phyloP scores from a whole-genome alignment of 352 stramenopile genomes.

The Phytophthora agathidicida region DNA sequence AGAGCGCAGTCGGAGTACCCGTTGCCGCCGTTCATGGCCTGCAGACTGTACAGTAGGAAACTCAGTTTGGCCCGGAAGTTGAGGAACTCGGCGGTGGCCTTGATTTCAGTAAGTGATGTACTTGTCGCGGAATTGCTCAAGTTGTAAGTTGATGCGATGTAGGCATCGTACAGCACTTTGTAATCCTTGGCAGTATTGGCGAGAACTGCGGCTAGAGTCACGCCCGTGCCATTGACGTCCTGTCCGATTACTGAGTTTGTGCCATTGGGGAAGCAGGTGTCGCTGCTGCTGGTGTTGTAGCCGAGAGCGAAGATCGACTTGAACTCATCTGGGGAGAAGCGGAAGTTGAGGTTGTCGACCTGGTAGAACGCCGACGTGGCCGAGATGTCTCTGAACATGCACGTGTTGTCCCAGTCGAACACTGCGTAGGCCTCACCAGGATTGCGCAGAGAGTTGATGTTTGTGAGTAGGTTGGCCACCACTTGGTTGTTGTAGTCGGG shows the following conservation, averaged over 20 bases:
- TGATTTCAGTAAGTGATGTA: slow-evolving; percentile 31
- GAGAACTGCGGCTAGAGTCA: slow-evolving; percentile 38
- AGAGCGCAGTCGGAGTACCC: slow-evolving; percentile 37
- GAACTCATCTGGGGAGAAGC: slow-evolving; percentile 43
- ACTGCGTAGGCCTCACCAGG: slow-evolving; percentile 48
- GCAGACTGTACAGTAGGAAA: slow-evolving; percentile 45
- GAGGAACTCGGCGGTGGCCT: slow-evolving; percentile 41
- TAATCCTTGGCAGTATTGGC: slow-evolving; percentile 34
- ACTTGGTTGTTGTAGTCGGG: slow-evolving; percentile 52
- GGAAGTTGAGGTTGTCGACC: slow-evolving; percentile 50
- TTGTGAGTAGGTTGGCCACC: slow-evolving; percentile 35
- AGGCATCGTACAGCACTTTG: slow-evolving; percentile 49
- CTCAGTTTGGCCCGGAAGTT: slow-evolving; percentile 57
- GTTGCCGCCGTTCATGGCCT: slow-evolving; percentile 40
- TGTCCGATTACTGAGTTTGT: slow-evolving; percentile 41
- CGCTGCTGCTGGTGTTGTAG: slow-evolving; percentile 43
- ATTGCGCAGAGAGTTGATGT: slow-evolving; percentile 28
- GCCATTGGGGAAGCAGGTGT: slow-evolving; percentile 45
- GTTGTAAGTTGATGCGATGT: slow-evolving; percentile 52
- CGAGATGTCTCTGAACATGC: slow-evolving; percentile 58
- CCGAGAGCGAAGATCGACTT: slow-evolving; percentile 46
- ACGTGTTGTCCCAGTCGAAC: slow-evolving; percentile 68
- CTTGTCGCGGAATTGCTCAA: slow-evolving; percentile 20
- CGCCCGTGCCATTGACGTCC: slow-evolving; percentile 35
- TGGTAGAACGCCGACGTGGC: slow-evolving; percentile 57